Evolutionary conservation across 2,329 filamentous ascomycete genomes (phyloP).

Genomic region (Moelleriella libera): DNA sequence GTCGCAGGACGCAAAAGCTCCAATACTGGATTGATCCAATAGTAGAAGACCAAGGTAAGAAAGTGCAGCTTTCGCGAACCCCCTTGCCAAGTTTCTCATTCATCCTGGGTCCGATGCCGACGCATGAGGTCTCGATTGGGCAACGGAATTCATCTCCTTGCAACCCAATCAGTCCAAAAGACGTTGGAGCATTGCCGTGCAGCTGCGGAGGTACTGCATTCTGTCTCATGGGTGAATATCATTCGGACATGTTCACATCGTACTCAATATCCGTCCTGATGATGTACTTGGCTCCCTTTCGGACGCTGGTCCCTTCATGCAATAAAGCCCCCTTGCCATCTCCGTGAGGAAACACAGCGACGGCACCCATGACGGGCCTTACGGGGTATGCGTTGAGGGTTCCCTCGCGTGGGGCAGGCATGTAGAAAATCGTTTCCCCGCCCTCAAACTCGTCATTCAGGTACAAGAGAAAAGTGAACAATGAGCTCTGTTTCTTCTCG

Average conservation of each 20-base stretch:
- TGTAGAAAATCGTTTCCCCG: constrained; percentile 58
- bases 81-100: no score
- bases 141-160: no score
- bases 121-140: no score
- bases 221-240: background rate
- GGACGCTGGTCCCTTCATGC: constrained; percentile 58
- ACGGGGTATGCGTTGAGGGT: constrained; percentile 56
- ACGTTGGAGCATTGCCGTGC: background rate
- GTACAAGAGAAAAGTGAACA: constrained; percentile 58
- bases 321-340: constrained; percentile 50
- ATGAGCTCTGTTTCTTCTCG: constrained; percentile 45
- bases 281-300: constrained; percentile 53
- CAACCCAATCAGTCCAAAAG: background rate
- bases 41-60: no score
- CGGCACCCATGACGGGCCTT: constrained; percentile 52
- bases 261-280: constrained; percentile 61
- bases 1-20: no score
- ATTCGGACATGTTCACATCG: constrained; percentile 31
- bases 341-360: constrained; percentile 54
- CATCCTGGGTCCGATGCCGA: no score
- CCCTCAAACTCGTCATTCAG: constrained; percentile 60
- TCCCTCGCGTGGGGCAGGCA: constrained; percentile 49
- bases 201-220: background rate
- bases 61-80: no score
- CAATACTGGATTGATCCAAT: no score